These are phyloP conservation scores for Pyricularia pennisetigena DNA, from an alignment of 2,329 filamentous ascomycete genomes.

Conservation along the genomic window DNA sequence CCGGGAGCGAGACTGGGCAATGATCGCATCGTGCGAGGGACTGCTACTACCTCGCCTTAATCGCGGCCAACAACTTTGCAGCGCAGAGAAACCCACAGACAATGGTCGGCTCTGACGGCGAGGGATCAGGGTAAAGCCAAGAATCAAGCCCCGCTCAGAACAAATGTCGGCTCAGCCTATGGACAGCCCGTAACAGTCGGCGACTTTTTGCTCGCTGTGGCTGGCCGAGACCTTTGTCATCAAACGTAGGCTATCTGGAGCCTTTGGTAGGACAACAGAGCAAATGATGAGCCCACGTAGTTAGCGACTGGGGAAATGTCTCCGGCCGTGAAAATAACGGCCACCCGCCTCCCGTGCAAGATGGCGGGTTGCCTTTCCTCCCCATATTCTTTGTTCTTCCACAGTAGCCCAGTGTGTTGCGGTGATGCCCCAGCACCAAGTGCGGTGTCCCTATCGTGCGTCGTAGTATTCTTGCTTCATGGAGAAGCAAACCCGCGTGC, in stretches of 20 bases:
- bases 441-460: neutral
- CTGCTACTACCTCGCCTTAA: neutral
- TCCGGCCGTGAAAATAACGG: neutral
- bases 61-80: neutral
- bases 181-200: neutral
- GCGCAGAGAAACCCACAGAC: neutral
- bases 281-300: neutral
- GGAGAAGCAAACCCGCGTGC: neutral
- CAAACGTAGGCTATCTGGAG: neutral
- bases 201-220: neutral
- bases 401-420: neutral
- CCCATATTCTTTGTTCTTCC: neutral
- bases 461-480: neutral
- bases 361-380: neutral
- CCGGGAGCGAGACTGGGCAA: neutral
- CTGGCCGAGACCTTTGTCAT: neutral
- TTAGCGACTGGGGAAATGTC: neutral
- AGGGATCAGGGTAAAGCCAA: neutral
- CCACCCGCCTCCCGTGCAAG: neutral
- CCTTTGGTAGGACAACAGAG: constrained; percentile 1
- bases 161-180: neutral
- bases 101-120: neutral
- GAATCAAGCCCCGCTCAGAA: neutral
- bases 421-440: neutral
- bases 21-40: neutral